Evolutionary conservation across 345 rosid species (phyloP).

Genomic region (Linum usitatissimum): DNA sequence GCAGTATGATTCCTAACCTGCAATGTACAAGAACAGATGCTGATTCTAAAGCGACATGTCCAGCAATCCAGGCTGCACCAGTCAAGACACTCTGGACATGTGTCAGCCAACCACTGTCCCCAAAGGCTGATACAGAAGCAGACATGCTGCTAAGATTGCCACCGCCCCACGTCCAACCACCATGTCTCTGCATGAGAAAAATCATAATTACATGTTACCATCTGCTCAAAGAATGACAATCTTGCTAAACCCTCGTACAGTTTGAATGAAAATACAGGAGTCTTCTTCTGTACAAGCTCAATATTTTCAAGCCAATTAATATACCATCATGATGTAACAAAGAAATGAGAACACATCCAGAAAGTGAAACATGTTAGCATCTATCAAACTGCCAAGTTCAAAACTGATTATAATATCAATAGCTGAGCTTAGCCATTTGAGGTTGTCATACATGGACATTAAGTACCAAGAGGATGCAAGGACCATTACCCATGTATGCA

Average conservation of each 20-base stretch:
- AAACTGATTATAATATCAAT: too few relatives aligned
- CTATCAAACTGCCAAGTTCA: too few relatives aligned
- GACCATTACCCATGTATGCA: too few relatives aligned
- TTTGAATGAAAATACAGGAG: background rate
- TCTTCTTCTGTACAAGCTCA: background rate
- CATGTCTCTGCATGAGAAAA: conserved; percentile 64
- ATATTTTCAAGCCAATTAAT: background rate
- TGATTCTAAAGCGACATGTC: conserved; percentile 78
- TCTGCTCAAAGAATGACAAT: background rate
- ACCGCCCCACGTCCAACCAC: conserved; percentile 98
- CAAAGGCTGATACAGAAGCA: conserved; percentile 94
- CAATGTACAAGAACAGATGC: conserved; percentile 98
- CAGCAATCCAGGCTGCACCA: conserved; percentile 98
- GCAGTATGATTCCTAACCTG: conserved; percentile 41
- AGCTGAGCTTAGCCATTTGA: too few relatives aligned
- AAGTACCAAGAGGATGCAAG: too few relatives aligned
- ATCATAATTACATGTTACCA: conserved; percentile 1
- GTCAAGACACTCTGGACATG: conserved; percentile 94
- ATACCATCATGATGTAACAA: background rate
- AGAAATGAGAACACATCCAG: background rate
- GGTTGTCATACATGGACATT: too few relatives aligned
- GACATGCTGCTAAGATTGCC: conserved; percentile 99
- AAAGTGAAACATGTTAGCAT: background rate
- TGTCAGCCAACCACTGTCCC: conserved; percentile 96
- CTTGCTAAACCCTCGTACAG: background rate